phyloP scores from a whole-genome alignment of 768 basidiomycete genomes.

The Butyriboletus loyo region DNA sequence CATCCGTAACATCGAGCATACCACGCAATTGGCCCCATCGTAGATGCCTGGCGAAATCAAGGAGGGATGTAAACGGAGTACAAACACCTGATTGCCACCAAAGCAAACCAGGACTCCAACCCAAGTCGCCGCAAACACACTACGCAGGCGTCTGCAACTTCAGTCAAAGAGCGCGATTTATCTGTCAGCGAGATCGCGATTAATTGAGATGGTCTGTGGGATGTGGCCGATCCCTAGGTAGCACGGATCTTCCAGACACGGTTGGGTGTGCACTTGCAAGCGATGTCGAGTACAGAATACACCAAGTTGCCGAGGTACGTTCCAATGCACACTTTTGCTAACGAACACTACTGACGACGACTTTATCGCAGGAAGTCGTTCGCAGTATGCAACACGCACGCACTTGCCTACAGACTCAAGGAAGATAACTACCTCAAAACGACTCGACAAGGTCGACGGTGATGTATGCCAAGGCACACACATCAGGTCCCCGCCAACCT shows the following conservation, averaged over 20 bases:
- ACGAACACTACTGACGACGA: neutral
- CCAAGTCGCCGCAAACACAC: constrained; percentile 43
- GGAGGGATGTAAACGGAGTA: no score
- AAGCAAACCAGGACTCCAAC: constrained; percentile 46
- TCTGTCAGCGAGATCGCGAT: constrained; percentile 6
- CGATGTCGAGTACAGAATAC: constrained; percentile 95
- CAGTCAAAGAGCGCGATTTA: constrained; percentile 49
- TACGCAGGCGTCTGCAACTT: constrained; percentile 61
- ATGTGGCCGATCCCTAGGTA: constrained; percentile 87
- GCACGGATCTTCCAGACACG: constrained; percentile 68
- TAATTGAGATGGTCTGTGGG: constrained; percentile 49
- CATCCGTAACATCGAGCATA: no score
- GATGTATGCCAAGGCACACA: no score
- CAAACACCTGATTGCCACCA: constrained; percentile 7
- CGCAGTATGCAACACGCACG: constrained; percentile 95
- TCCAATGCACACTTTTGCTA: neutral
- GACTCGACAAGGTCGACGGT: no score
- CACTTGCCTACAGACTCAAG: no score
- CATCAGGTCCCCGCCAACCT: no score
- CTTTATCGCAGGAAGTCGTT: constrained; percentile 68
- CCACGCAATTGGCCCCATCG: neutral
- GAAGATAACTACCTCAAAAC: no score
- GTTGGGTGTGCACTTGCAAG: constrained; percentile 86
- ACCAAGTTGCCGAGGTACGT: constrained; percentile 87
- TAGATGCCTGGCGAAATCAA: no score